Conservation (phyloP, 805 yeast species). For the Kockiozyma suomiensis region DNA sequence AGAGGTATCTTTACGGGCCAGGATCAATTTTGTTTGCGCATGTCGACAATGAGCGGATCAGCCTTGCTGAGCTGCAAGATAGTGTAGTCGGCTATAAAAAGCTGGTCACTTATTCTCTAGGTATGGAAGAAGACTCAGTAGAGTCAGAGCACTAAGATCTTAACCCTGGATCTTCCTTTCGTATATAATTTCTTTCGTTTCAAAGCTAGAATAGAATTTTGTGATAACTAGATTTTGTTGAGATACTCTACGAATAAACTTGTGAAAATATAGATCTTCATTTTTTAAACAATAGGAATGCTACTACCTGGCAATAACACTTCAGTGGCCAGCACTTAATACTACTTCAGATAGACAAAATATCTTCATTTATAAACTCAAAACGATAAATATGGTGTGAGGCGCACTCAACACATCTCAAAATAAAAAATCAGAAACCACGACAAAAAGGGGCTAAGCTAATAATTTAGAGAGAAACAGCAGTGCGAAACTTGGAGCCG, state of each 20-base stretch:
- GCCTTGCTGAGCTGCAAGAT: conserved; percentile 49
- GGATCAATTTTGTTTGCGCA: conserved; percentile 45
- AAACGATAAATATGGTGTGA: neutral
- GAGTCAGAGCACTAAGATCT: neutral
- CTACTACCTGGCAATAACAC: neutral
- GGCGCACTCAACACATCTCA: neutral
- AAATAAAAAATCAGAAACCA: neutral
- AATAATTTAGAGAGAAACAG: conserved; percentile 15
- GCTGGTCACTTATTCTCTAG: conserved; percentile 40
- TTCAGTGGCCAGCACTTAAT: conserved; percentile 16
- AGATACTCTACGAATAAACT: neutral
- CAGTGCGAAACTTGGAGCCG: conserved; percentile 32
- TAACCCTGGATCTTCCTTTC: neutral
- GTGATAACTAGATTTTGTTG: neutral
- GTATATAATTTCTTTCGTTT: neutral
- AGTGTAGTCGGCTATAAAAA: conserved; percentile 59
- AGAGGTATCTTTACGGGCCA: conserved; percentile 65
- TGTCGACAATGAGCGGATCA: conserved; percentile 30
- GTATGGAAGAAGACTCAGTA: neutral
- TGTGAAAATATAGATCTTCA: neutral
- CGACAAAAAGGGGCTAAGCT: neutral
- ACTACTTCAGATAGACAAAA: neutral
- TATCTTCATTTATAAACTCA: neutral
- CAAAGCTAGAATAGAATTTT: neutral
- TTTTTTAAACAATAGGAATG: neutral